Percentiles rank a stretch among this genome's conserved stretches.
phyloP scores from a whole-genome alignment of 176 grass and related monocot genomes.

The Raddia guianensis region DNA sequence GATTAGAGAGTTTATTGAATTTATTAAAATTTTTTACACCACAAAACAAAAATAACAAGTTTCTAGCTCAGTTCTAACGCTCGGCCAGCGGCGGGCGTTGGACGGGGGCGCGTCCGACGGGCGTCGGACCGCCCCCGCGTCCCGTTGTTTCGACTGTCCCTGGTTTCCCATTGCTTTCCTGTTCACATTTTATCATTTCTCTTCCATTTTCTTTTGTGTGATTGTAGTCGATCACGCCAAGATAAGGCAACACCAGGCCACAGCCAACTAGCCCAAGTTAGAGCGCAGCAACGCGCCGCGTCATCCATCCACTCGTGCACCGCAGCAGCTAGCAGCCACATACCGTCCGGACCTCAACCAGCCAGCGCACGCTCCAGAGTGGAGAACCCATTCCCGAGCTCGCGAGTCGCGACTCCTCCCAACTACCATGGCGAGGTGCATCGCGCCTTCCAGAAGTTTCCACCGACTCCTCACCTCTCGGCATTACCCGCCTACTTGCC shows the following conservation, averaged over 20 bases:
- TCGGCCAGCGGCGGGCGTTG: too few relatives aligned
- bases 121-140: too few relatives aligned
- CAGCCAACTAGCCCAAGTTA: neutral
- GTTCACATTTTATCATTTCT: neutral
- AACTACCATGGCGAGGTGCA: slow-evolving; percentile 61
- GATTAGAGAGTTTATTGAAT: too few relatives aligned
- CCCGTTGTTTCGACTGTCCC: neutral
- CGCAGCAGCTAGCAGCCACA: neutral
- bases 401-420: slow-evolving; percentile 14
- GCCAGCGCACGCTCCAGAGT: neutral
- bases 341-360: neutral
- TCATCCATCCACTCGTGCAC: slow-evolving; percentile 16
- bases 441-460: slow-evolving; percentile 56
- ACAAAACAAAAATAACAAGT: too few relatives aligned
- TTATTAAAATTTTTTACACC: too few relatives aligned
- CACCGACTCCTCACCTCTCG: slow-evolving; percentile 33
- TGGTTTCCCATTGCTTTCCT: neutral
- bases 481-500: slow-evolving; percentile 46
- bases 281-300: neutral
- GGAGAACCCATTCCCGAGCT: neutral
- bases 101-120: too few relatives aligned
- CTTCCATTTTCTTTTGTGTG: neutral
- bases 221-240: slow-evolving; percentile 7
- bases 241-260: slow-evolving; percentile 30
- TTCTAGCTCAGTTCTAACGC: too few relatives aligned